Base-by-base conservation (phyloP, 306 rosid genomes). In the Dalbergia cochinchinensis region DNA sequence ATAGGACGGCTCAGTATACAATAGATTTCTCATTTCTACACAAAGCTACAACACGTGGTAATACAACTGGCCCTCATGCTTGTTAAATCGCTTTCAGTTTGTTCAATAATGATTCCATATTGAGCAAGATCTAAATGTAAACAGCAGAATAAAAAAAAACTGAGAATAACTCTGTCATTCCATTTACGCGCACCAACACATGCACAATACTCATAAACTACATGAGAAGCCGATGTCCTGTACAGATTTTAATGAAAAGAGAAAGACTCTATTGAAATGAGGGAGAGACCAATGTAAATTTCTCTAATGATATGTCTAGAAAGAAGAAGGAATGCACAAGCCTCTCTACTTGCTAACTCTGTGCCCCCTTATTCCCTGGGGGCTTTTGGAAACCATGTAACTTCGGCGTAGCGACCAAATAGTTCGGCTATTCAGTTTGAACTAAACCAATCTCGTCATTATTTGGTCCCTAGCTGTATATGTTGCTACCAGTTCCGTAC, bases 351-450 rank as follows among this genome's bases (percentile, higher is more conserved):
- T 5, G 11, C 68, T 31, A 63, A 53, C 47, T 65, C 20, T 20
- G 26, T n/a, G 37, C 79, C 73, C 55, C 53, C 12, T 44, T 34
- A 54, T 7, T 70, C 69, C 53, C 62, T 6, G 65, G 71, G 76
- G 76, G 59, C 65, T 65, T 22, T 6, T 19, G 44, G 50, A 72
- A 78, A 57, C 70, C 66, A 65, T 59, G 37, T 71, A 79, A 62
- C 79, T 54, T 5, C 7, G 22, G 22, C 60, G 8, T 39, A 64
- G 65, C 13, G 76, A 83, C 72, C 76, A 65, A 77, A 78, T 71
- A 65, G 55, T 57, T 58, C 53, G 51, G 54, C 11, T 41, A 72
- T 45, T 65, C 71, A 37, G 65, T 72, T 78, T 65, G 72, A 47
- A 72, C 51, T 41, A 16, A 18, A 41, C 71, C 54, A 72, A 65